These are phyloP conservation scores for Colletotrichum gloeosporioides DNA, from an alignment of 2,329 filamentous ascomycete species.

Conservation along the genomic window DNA sequence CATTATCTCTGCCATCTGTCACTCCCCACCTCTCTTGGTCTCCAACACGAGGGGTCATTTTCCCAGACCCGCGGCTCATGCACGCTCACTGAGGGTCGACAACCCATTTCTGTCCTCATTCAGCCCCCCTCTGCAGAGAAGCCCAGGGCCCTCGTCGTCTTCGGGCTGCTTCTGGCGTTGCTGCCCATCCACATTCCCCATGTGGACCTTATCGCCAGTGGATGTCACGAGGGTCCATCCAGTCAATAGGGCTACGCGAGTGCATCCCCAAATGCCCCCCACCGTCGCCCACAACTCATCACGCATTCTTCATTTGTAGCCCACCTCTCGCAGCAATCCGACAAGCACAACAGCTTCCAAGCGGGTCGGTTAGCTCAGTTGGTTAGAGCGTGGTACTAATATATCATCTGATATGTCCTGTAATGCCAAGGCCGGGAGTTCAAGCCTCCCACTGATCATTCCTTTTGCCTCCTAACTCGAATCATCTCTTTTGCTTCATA, in stretches of 20 bases:
- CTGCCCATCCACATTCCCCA: background rate
- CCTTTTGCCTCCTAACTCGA: background rate
- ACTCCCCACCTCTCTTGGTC: background rate
- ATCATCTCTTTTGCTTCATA: background rate
- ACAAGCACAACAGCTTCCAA: background rate
- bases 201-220: background rate
- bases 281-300: background rate
- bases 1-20: background rate
- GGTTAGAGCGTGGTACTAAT: background rate
- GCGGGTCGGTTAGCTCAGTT: background rate
- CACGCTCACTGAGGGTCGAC: background rate
- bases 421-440: background rate
- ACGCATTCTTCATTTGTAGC: background rate
- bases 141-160: background rate
- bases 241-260: background rate
- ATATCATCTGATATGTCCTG: background rate
- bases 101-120: background rate
- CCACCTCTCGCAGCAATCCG: rapidly evolving
- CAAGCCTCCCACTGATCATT: background rate
- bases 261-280: background rate
- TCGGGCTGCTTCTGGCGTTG: background rate
- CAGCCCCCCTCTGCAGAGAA: background rate
- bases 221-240: background rate
- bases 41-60: background rate
- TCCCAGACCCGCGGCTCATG: background rate